Percentiles rank a stretch among this genome's conserved stretches.
phyloP scores from a whole-genome alignment of 2,329 filamentous ascomycete genomes.

The Aspergillus pseudotamarii region DNA sequence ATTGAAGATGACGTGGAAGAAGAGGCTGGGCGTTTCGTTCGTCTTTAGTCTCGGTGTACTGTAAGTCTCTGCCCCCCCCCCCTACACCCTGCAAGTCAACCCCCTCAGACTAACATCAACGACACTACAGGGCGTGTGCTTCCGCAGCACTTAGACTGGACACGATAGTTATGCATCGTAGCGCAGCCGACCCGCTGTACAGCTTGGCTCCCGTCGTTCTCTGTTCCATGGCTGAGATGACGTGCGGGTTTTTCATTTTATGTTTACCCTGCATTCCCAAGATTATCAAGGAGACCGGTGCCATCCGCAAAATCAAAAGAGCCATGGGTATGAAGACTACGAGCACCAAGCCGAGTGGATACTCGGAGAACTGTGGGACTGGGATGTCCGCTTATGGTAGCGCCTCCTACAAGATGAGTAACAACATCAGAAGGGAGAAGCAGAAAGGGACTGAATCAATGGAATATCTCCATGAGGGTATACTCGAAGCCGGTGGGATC shows the following conservation, averaged over 20 bases:
- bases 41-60: slow-evolving; percentile 36
- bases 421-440: background rate
- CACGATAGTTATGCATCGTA: slow-evolving; percentile 11
- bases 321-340: background rate
- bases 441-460: background rate
- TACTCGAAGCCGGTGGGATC: background rate
- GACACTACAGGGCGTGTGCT: slow-evolving; percentile 38
- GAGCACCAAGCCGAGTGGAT: background rate
- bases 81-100: no score
- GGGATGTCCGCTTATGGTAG: no score
- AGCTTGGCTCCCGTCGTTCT: slow-evolving; percentile 43
- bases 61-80: slow-evolving; percentile 21
- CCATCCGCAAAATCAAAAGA: slow-evolving; percentile 8
- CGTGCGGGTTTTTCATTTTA: slow-evolving; percentile 48
- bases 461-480: slow-evolving; percentile 6
- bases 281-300: slow-evolving; percentile 30
- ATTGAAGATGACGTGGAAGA: slow-evolving; percentile 31
- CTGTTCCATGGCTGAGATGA: slow-evolving; percentile 50
- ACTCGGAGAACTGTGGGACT: background rate
- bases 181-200: slow-evolving; percentile 32
- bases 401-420: background rate
- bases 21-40: slow-evolving; percentile 31
- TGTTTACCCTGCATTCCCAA: slow-evolving; percentile 44
- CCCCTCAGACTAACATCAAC: background rate
- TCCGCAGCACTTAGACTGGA: slow-evolving; percentile 43